phyloP scores from a whole-genome alignment of 257 asterid species.

The Nemophila menziesii region DNA sequence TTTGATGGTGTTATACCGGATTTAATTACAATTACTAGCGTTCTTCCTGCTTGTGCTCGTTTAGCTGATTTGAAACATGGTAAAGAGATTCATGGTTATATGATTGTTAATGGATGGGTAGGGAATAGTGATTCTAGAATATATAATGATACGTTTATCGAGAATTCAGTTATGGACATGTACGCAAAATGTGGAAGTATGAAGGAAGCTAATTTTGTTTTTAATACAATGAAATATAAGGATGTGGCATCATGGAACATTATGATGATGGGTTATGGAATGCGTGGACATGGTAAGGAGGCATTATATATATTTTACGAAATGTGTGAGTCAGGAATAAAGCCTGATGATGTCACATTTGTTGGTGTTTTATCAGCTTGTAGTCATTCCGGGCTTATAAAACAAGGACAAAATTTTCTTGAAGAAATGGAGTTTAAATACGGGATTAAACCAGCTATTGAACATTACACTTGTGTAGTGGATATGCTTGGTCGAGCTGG shows the following conservation, averaged over 20 bases:
- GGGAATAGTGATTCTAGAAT: constrained; percentile 10
- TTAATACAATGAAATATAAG: constrained; percentile 36
- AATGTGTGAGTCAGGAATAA: constrained; percentile 45
- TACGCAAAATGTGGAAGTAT: constrained; percentile 71
- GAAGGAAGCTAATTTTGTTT: constrained; percentile 51
- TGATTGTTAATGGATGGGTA: constrained; percentile 35
- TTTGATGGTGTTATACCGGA: constrained; percentile 44
- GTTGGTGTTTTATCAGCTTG: constrained; percentile 75
- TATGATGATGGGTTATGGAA: constrained; percentile 77
- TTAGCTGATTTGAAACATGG: constrained; percentile 63
- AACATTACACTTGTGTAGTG: constrained; percentile 64
- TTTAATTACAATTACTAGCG: constrained; percentile 56
- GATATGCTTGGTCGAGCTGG: constrained; percentile 93
- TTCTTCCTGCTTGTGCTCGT: constrained; percentile 64
- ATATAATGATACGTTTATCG: constrained; percentile 20
- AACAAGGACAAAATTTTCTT: constrained; percentile 44
- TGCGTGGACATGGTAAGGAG: constrained; percentile 61
- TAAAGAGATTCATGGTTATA: constrained; percentile 57
- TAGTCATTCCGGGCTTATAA: constrained; percentile 61
- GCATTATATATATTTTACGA: constrained; percentile 47
- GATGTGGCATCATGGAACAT: constrained; percentile 88
- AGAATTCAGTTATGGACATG: constrained; percentile 76
- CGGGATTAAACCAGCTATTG: constrained; percentile 45
- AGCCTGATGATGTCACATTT: constrained; percentile 64
- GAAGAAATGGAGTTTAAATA: constrained; percentile 43